A percentile compares a stretch with the other conserved stretches of the same genome.
These are phyloP conservation scores for Oryza nivara DNA, from an alignment of 176 grass and related monocot genomes.

Conservation along the genomic window DNA sequence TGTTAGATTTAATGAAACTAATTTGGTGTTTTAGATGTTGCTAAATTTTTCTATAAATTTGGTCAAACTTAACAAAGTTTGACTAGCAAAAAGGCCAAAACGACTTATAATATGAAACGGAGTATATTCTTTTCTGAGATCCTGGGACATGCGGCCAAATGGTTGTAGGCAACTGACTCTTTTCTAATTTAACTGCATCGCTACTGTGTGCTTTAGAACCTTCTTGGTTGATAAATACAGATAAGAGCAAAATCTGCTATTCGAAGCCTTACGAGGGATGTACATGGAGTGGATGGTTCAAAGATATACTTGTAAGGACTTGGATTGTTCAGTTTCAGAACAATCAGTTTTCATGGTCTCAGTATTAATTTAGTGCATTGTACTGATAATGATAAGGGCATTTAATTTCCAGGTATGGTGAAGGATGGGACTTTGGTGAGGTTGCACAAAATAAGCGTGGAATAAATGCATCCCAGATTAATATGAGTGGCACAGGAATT, in stretches of 20 bases:
- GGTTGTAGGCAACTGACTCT: not conserved
- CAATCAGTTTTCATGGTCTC: slow-evolving; percentile 21
- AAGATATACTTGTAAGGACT: slow-evolving; percentile 85
- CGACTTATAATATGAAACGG: too few species aligned
- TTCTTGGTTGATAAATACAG: slow-evolving; percentile 53
- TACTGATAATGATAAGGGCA: slow-evolving; percentile 5
- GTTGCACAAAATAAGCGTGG: slow-evolving; percentile 81
- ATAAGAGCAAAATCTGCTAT: slow-evolving; percentile 79
- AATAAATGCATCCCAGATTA: slow-evolving; percentile 94
- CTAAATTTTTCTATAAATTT: too few species aligned
- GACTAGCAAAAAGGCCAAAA: too few species aligned
- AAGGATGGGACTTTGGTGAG: slow-evolving; percentile 98
- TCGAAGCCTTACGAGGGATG: slow-evolving; percentile 67
- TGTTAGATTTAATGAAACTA: too few species aligned
- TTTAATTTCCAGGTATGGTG: slow-evolving; percentile 69
- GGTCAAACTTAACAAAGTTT: too few species aligned
- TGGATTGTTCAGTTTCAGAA: slow-evolving; percentile 25
- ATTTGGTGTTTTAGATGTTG: too few species aligned
- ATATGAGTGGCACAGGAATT: slow-evolving; percentile 78
- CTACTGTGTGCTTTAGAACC: slow-evolving; percentile 21
- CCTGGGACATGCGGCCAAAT: not conserved
- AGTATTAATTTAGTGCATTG: not conserved
- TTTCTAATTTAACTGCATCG: not conserved
- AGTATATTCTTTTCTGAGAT: not conserved
- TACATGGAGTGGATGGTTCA: slow-evolving; percentile 85